Conservation (phyloP, 1,139 yeast species). For the Kodamaea derodonti region DNA sequence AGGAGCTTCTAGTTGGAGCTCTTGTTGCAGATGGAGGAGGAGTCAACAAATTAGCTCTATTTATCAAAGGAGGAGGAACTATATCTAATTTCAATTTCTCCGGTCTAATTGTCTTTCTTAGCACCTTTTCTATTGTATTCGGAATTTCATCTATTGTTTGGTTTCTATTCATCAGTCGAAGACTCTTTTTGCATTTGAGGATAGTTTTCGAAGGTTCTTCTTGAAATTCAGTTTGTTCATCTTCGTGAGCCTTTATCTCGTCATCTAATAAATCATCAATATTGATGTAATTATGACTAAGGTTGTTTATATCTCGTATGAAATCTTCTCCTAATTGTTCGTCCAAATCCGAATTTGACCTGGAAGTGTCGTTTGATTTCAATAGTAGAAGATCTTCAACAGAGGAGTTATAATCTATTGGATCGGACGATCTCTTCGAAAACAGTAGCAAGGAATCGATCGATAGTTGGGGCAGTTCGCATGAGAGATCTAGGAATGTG, state of each 20-base stretch:
- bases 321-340: too few species aligned
- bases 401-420: slow-evolving; percentile 11
- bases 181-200: too few species aligned
- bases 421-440: background rate
- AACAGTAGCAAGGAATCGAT: background rate
- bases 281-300: slow-evolving; percentile 26
- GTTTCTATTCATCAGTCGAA: too few species aligned
- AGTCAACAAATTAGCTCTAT: slow-evolving; percentile 3
- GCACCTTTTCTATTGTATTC: slow-evolving; percentile 1
- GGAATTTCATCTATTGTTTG: too few species aligned
- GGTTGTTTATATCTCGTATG: slow-evolving; percentile 26
- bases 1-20: background rate
- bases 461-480: background rate
- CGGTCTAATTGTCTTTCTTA: too few species aligned
- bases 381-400: slow-evolving; percentile 21
- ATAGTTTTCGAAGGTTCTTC: too few species aligned
- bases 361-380: slow-evolving; percentile 22
- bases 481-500: background rate
- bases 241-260: too few species aligned
- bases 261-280: too few species aligned
- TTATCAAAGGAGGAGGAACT: background rate
- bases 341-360: slow-evolving; percentile 15
- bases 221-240: too few species aligned
- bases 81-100: background rate
- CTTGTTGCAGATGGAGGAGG: background rate